A percentile compares a stretch with the other conserved stretches of the same genome.
Evolutionary conservation across 257 asterid species (phyloP).

Genomic region (Petunia secreta): DNA sequence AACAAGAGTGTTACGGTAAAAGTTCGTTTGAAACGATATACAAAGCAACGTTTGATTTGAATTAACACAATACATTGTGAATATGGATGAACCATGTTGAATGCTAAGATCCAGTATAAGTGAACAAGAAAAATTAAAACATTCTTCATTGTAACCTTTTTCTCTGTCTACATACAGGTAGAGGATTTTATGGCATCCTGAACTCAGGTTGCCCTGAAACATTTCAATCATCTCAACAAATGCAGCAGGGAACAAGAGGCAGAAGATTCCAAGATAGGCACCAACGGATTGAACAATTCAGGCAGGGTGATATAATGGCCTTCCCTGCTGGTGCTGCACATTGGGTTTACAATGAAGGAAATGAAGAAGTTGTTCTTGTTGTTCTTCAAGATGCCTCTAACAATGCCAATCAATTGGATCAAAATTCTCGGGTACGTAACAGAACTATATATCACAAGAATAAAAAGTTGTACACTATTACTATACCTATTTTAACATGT

Average conservation of each 20-base stretch:
- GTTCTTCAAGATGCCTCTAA: conserved; percentile 33
- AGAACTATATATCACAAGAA: not conserved
- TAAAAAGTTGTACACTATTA: too few relatives aligned
- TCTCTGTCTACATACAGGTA: conserved; percentile 37
- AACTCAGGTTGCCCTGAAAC: conserved; percentile 69
- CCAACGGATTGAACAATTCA: conserved; percentile 32
- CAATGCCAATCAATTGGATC: conserved; percentile 41
- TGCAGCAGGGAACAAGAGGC: not conserved
- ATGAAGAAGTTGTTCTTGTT: conserved; percentile 23
- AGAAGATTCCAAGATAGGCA: conserved; percentile 28
- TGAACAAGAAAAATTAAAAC: not conserved
- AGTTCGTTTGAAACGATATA: too few relatives aligned
- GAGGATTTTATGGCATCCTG: conserved; percentile 51
- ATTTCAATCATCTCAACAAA: conserved; percentile 34
- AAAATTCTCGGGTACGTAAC: conserved; percentile 3
- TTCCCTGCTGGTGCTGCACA: conserved; percentile 34
- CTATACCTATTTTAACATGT: too few relatives aligned
- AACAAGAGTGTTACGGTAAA: too few relatives aligned
- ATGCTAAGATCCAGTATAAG: not conserved
- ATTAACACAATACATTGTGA: too few relatives aligned
- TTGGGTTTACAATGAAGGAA: conserved; percentile 36
- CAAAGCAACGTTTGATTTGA: too few relatives aligned
- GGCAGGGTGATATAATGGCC: conserved; percentile 34
- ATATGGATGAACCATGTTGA: not conserved
- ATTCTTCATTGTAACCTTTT: not conserved